phyloP scores from a whole-genome alignment of 2,329 filamentous ascomycete species.

The Penicillium sp. region DNA sequence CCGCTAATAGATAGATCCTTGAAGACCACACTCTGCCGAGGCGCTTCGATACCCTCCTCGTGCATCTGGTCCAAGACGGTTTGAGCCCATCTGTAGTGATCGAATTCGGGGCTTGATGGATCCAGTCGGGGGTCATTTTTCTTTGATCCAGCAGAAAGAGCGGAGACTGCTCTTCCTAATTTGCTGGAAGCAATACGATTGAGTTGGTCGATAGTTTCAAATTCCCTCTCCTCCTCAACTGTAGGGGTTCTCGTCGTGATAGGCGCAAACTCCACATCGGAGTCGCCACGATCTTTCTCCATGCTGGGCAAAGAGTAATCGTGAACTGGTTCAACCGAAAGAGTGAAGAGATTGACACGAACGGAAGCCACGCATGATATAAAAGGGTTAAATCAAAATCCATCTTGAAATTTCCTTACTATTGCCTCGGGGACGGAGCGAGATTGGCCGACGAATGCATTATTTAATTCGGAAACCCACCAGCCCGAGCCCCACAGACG shows the following conservation, averaged over 20 bases:
- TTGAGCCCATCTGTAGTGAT: conserved; percentile 28
- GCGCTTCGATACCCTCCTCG: conserved; percentile 22
- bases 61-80: conserved; percentile 18
- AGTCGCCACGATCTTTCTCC: conserved; percentile 8
- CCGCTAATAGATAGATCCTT: conserved; percentile 25
- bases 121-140: conserved; percentile 22
- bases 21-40: conserved; percentile 27
- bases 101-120: conserved; percentile 23
- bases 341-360: not conserved
- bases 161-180: conserved; percentile 13
- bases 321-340: not conserved
- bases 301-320: not conserved
- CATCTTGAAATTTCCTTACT: not conserved
- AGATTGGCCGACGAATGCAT: not conserved
- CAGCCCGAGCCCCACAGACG: not conserved
- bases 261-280: conserved; percentile 16
- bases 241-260: conserved; percentile 14
- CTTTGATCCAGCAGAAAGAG: conserved; percentile 16
- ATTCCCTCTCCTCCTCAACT: conserved; percentile 14
- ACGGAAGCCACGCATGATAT: not conserved
- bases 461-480: not conserved
- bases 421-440: not conserved
- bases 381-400: not conserved
- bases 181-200: conserved; percentile 25
- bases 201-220: conserved; percentile 8